Evolutionary conservation across 306 rosid species (phyloP), one percentile per base, ranked within the genome.

Genomic region (Ochetophila trinervis): DNA sequence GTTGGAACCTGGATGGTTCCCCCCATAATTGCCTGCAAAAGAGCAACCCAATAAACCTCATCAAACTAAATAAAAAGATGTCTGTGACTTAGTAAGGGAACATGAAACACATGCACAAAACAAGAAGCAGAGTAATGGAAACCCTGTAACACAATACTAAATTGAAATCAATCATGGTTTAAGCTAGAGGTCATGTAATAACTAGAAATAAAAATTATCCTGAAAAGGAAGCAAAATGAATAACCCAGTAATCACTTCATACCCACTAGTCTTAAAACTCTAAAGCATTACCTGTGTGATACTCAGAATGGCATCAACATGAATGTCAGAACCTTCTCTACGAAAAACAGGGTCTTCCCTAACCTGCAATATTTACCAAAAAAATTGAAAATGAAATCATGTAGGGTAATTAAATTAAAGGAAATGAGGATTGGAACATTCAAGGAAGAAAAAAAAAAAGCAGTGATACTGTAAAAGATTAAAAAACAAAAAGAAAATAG

Each of bases 1-100:
- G 96, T 88, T 65, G 95, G 95, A 70, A 88, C 95, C 70, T 85
- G 95, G 73, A 88, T 80, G 42, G 96, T 91, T 78, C 96, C 97
- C 16, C 96, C 97, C 73, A 91, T 80, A 72, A 91, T 82, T 57
- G 96, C 96, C 96, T 88, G 87, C 62, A 65, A 42, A 67, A 55
- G 63, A 52, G 16, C 22, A 24, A 65, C 49, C 27, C 22, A 34
- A 18, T 35, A 68, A 51, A 56, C 30, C 40, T 18, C 64, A 53
- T 45, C 19, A 30, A 21, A 10, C 7, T 32, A 20, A n/a, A 12
- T 30, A 54, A 13, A 42, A 47, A 24, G 16, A 11, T n/a, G 50
- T 8, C n/a, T 40, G 27, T 2, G 4, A 5, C 22, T 47, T 27
- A 64, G 51, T 56, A 54, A 16, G 40, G 50, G 63, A 18, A 35